These are phyloP conservation scores for Cicer judaicum DNA, from an alignment of 306 rosid species.

Conservation along the genomic window DNA sequence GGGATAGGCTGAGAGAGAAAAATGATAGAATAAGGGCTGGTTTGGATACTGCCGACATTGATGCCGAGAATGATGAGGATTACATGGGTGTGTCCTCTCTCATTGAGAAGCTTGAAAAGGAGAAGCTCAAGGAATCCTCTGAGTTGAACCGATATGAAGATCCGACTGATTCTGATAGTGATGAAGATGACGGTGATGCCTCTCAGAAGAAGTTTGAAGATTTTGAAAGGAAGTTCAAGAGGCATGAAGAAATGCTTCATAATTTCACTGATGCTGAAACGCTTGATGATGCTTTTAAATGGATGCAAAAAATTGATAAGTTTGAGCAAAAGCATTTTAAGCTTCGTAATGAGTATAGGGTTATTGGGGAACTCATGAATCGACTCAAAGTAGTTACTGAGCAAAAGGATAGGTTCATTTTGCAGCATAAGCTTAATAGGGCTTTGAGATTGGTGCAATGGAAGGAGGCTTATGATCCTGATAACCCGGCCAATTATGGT, in stretches of 20 bases:
- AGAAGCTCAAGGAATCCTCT: slow-evolving; percentile 49
- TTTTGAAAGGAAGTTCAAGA: slow-evolving; percentile 69
- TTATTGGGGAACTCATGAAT: slow-evolving; percentile 87
- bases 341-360: slow-evolving; percentile 76
- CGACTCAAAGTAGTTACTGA: slow-evolving; percentile 72
- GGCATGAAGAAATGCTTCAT: slow-evolving; percentile 69
- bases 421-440: slow-evolving; percentile 84
- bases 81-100: slow-evolving; percentile 69
- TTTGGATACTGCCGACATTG: slow-evolving; percentile 69
- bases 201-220: slow-evolving; percentile 46
- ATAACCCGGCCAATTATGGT: slow-evolving; percentile 81
- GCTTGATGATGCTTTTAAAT: slow-evolving; percentile 79
- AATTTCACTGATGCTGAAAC: slow-evolving; percentile 63
- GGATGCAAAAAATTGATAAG: slow-evolving; percentile 80
- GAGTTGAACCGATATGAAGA: slow-evolving; percentile 61
- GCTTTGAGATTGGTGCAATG: slow-evolving; percentile 82
- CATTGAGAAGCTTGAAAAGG: slow-evolving; percentile 70
- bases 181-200: slow-evolving; percentile 67
- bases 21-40: slow-evolving; percentile 64
- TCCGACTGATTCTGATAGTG: slow-evolving; percentile 80
- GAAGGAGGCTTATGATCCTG: slow-evolving; percentile 92
- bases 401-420: slow-evolving; percentile 76
- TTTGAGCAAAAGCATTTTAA: slow-evolving; percentile 79
- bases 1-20: slow-evolving; percentile 64
- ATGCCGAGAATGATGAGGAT: slow-evolving; percentile 62